phyloP scores from a whole-genome alignment of 257 asterid species.

The Scutellaria galericulata region DNA sequence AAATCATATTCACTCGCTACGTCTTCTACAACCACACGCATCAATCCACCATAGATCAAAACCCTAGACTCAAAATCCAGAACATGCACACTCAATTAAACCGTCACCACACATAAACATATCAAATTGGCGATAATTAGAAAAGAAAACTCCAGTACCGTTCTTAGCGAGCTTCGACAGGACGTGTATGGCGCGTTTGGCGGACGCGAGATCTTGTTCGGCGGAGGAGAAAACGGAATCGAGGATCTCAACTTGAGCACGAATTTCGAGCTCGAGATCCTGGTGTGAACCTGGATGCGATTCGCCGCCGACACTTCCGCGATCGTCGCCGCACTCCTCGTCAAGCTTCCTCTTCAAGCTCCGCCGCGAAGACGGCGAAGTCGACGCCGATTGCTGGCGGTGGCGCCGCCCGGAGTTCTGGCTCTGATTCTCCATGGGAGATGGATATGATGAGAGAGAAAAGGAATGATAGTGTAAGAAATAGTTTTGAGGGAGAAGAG shows the following conservation, averaged over 20 bases:
- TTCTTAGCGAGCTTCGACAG: conserved; percentile 76
- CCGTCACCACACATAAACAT: background rate
- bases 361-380: conserved; percentile 53
- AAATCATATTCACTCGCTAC: background rate
- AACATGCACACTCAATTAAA: conserved; percentile 36
- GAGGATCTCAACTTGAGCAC: conserved; percentile 72
- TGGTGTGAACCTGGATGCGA: conserved; percentile 57
- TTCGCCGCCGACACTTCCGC: conserved; percentile 54
- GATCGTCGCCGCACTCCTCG: conserved; percentile 63
- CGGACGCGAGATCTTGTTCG: conserved; percentile 66
- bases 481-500: conserved; percentile 31
- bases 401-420: conserved; percentile 68
- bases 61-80: conserved; percentile 39
- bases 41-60: conserved; percentile 40
- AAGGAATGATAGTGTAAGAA: conserved; percentile 28
- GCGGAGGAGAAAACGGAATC: conserved; percentile 47
- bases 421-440: conserved; percentile 75
- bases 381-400: conserved; percentile 63
- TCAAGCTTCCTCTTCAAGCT: conserved; percentile 87
- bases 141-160: conserved; percentile 45
- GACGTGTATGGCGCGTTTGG: conserved; percentile 65
- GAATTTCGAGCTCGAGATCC: conserved; percentile 70
- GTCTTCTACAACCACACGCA: conserved; percentile 28
- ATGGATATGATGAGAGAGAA: conserved; percentile 47
- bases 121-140: conserved; percentile 6